Base-by-base conservation (phyloP, 2,329 filamentous ascomycete species). In the Colletotrichum trifolii region DNA sequence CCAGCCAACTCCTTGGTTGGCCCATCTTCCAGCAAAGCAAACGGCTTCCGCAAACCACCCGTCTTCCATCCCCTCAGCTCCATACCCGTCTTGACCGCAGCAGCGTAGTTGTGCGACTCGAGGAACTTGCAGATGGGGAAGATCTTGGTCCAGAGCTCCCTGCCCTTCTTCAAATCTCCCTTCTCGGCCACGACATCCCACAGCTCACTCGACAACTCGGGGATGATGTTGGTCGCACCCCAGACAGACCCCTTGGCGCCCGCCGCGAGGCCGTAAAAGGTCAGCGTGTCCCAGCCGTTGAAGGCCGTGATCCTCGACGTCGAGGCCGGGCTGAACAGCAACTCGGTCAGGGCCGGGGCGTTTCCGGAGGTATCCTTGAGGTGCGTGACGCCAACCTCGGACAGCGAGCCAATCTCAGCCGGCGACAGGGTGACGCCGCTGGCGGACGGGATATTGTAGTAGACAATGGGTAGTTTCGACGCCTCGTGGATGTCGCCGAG, bases 281-380 rank as follows among this genome's bases (percentile, higher is more conserved):
- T 85, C 13, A 85, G 72, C 0, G 82, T 85, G 63, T 85, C 83
- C 83, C 82, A 85, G 1, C 83, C 83, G 60, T 85, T 85, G 70
- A 85, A 83, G 0, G 79, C 75, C 1, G 80, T 84, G 65, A 84
- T 79, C 34, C 75, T 69, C 57, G 78, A 9, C 67, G 67, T 50
- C 68, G 61, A 56, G 5, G 70, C 68, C 35, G 69, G 63, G 57
- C 75, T 75, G 67, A 85, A 84, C 4, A 85, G 73, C 12, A 85
- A 69, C 61, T 85, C 82, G 2, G 82, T 85, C 6, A 84, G 72
- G 0, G 79, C 81, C 0, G 83, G 82, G 1, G 76, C 83, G 57
- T 85, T 81, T 15, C 83, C 83, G 2, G 82, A 85, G 0, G 83
- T 85, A 69, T 85, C 83, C 70, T 85, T 85, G 36, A 85, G 71